Base-by-base conservation (phyloP, 1,139 yeast genomes). In the Candida dubliniensis region DNA sequence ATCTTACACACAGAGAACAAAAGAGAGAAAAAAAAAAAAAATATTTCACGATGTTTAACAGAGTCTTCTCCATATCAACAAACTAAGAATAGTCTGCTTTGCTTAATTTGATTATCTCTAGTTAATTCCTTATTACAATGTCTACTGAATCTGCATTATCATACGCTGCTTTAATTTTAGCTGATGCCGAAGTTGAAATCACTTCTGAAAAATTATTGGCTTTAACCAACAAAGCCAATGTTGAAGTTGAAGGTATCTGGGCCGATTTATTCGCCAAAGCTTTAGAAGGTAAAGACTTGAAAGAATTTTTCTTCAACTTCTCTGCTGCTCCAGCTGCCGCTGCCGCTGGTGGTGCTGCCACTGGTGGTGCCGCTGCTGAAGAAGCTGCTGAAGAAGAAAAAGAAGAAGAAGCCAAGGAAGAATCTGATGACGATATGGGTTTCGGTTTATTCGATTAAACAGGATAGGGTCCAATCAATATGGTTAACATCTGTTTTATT, bases 121-220 rank as follows among this genome's bases (percentile, higher is more conserved):
- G 74, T 69, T 34, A 46, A 42, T 34, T 25, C 42, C 48, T 42
- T 46, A 46, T 45, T 58, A 72, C 58, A 68, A 84, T 84, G 89
- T 84, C 93, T 69, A 76, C 81, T 68, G 91, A 86, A 82, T 74
- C 89, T 63, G 85, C 90, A 69, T 79, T 86, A 68, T 83, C 93
- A 57, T 86, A 85, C 85, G 93, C 95, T 67, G 89, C 93, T 66
- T 79, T 86, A 69, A 85, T 86, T 78, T 82, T 86, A 71, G 88
- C 93, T 59, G 95, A 86, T 67, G 78, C 93, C 64, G 93, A 84
- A 57, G 72, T 85, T 63, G 91, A 84, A 72, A 81, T 85, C 77
- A 74, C 86, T 55, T 61, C 90, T 59, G 90, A 84, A 71, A 85
- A 85, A 79, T 81, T 86, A 70, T 66, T 77, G 62, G 74, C 87